Conservation (phyloP, 768 basidiomycete species). For the Boletus reticuloceps region DNA sequence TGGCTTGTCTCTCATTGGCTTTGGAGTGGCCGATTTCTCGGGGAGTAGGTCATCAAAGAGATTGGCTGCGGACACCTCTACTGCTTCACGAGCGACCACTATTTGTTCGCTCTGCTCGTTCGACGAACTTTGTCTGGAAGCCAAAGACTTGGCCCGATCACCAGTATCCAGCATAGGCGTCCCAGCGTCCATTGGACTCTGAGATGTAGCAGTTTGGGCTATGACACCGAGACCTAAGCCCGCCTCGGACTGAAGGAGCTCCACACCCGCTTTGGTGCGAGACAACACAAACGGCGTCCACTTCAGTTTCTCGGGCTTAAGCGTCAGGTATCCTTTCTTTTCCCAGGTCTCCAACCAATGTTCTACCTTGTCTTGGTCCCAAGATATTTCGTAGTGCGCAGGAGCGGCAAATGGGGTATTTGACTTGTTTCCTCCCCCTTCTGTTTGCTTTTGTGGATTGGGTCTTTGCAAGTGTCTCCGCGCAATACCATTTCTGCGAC, state of each 20-base stretch:
- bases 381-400: conserved; percentile 69
- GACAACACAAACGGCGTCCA: conserved; percentile 92
- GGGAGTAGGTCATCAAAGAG: conserved; percentile 32
- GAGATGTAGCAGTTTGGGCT: conserved; percentile 8
- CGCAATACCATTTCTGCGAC: conserved; percentile 61
- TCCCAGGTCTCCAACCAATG: conserved; percentile 70
- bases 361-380: conserved; percentile 65
- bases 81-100: neutral
- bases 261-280: conserved; percentile 34
- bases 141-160: conserved; percentile 16
- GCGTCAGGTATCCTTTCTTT: conserved; percentile 69
- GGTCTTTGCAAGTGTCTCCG: conserved; percentile 60
- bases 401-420: conserved; percentile 62
- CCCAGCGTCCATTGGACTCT: conserved; percentile 19
- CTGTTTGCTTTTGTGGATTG: conserved; percentile 43
- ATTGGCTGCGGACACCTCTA: conserved; percentile 25
- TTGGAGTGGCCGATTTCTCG: conserved; percentile 15
- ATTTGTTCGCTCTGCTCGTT: conserved; percentile 17
- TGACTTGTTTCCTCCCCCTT: conserved; percentile 33
- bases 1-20: conserved; percentile 12
- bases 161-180: conserved; percentile 21
- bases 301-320: conserved; percentile 82
- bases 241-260: conserved; percentile 23
- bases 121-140: conserved; percentile 9
- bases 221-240: conserved; percentile 13